Evolutionary conservation across 2,329 filamentous ascomycete species (phyloP).

Genomic region (Fusarium zealandicum): DNA sequence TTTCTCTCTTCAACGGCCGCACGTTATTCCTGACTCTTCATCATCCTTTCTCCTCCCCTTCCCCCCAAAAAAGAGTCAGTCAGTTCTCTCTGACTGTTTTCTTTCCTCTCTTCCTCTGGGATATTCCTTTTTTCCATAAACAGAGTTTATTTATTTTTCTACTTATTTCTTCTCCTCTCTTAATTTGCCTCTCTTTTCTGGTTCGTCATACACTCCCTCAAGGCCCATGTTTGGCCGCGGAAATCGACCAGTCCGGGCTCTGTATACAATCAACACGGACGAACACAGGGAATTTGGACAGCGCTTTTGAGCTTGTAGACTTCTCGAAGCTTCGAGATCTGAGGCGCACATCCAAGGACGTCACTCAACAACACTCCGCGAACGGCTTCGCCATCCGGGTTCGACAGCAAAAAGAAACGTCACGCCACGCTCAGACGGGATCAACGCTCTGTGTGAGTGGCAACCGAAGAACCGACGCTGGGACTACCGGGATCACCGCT

Average conservation of each 20-base stretch:
- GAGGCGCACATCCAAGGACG: background rate
- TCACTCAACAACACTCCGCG: background rate
- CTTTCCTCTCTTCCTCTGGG: background rate
- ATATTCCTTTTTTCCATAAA: background rate
- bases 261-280: slow-evolving; percentile 11
- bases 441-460: slow-evolving; percentile 23
- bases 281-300: slow-evolving; percentile 4
- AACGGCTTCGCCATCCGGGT: slow-evolving; percentile 14
- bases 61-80: slow-evolving; percentile 3
- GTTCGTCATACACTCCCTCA: slow-evolving; percentile 24
- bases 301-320: background rate
- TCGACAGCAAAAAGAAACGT: slow-evolving; percentile 8
- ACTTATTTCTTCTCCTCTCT: background rate
- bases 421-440: slow-evolving; percentile 18
- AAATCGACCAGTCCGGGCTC: slow-evolving; percentile 4
- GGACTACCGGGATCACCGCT: slow-evolving; percentile 18
- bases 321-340: background rate
- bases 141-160: background rate
- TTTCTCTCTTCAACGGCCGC: slow-evolving; percentile 19
- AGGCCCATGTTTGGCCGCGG: slow-evolving; percentile 11
- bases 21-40: slow-evolving; percentile 8
- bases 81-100: slow-evolving; percentile 5
- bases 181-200: background rate
- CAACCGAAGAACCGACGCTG: slow-evolving; percentile 8
- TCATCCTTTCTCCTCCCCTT: slow-evolving; percentile 30